Evolutionary conservation across 495 filamentous ascomycete species (phyloP), one percentile per base, ranked within the genome.

Genomic region (Aspergillus avenaceus): DNA sequence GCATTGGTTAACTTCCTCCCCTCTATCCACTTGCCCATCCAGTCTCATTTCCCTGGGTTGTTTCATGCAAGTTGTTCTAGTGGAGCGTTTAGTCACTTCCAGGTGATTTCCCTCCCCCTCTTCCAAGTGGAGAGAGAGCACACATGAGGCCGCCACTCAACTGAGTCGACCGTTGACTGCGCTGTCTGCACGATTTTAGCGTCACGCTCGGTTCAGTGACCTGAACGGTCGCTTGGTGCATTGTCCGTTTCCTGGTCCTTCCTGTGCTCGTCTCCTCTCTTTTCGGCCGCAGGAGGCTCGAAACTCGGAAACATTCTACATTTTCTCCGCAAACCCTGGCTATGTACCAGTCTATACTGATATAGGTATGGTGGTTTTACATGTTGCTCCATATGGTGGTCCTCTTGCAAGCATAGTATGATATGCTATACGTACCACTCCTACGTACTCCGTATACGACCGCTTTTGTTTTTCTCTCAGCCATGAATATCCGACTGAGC

Each of bases 1-100:
- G 19, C 14, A 28, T 24, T 50, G 11, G 16, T 34, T 49, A 34
- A 46, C 46, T 41, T 26, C 36, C 28, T 8, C 22, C 29, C 46
- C 34, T 32, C 16, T 21, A 26, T 27, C 47, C 38, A 18, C 13
- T 41, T 18, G 11, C 16, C 3, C 29, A 16, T 22, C 11, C 44
- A 18, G 13, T 40, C 45, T 25, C 28, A 31, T 21, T 36, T 52
- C 45, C 50, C 49, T 51, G 43, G 47, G 27, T n/a, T 56, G 59
- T 64, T 66, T 66, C 64, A 64, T 57, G 52, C 53, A 58, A 38
- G 46, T 49, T 41, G 43, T 51, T 19, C 13, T 16, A 38, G 58
- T 60, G 58, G 58, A 36, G 28, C 44, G 29, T 22, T 23, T 47
- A 41, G 38, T 24, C 50, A 47, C 28, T 31, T 51, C 50, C 26